Evolutionary conservation across 2,329 filamentous ascomycete species (phyloP), one percentile per base, ranked within the genome.

Genomic region (Scedosporium dehoogii): DNA sequence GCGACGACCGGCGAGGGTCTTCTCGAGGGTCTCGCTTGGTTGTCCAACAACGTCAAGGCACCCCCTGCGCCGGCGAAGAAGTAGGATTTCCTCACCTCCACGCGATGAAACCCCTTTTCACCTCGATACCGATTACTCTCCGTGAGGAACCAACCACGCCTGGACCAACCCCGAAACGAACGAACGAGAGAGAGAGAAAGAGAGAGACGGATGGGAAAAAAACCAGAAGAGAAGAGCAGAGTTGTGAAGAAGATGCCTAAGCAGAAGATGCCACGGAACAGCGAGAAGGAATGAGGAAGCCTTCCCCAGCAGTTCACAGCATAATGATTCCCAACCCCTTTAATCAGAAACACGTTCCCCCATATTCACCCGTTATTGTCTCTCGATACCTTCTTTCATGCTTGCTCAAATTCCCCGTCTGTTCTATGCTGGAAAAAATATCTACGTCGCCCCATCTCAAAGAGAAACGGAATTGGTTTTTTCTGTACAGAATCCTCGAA

Each of bases 31-130:
- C 78, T 94, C 72, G 88, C 86, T 62, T 92, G 90, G 90, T 81
- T 93, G 67, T 91, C 88, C 67, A 91, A 91, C 77, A 92, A 92
- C 72, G 87, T 92, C 77, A 92, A 92, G 78, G 78, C 82, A 6
- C 81, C 82, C 53, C 78, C 80, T 25, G 73, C 78, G 21, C 81
- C 81, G 29, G 76, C 74, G 63, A 84, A 84, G 78, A 84, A 82
- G 73, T 84, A 81, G 68, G 27, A 23, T 27, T 55, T 55, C 51
- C 6, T 25, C 21, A 18, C 21, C 16, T 7, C 21, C 3, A n/a
- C 6, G 6, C 44, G 4, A 21, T 3, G 44, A 10, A 23, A 2
- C 21, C 44, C 44, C 44, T 16, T n/a, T 6, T 33, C 33, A 1
- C 33, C n/a, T n/a, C 33, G 33, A 48, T 1, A 5, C 21, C 44